These are phyloP conservation scores for Cadophora sp. DNA, from an alignment of 2,329 filamentous ascomycete species.

Conservation along the genomic window DNA sequence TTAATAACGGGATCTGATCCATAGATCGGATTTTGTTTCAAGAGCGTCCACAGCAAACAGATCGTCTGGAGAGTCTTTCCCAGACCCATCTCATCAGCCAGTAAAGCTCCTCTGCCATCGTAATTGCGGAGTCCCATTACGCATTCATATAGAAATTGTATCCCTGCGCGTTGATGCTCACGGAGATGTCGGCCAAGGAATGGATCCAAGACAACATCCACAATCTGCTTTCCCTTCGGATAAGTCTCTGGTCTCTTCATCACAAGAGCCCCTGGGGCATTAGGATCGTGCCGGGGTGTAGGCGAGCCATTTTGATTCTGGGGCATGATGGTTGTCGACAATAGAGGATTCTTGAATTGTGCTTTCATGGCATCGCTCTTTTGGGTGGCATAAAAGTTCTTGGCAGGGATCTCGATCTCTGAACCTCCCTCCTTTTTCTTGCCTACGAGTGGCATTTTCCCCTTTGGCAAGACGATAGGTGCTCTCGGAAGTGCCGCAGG, in stretches of 20 bases:
- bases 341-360: conserved; percentile 67
- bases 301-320: conserved; percentile 55
- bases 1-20: conserved; percentile 65
- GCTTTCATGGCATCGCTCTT: conserved; percentile 50
- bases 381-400: conserved; percentile 47
- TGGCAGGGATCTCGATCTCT: conserved; percentile 46
- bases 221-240: conserved; percentile 67
- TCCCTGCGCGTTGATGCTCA: conserved; percentile 72
- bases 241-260: conserved; percentile 66
- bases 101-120: conserved; percentile 71
- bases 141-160: conserved; percentile 76
- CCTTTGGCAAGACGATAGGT: conserved; percentile 36
- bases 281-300: conserved; percentile 70
- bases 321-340: conserved; percentile 57
- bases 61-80: conserved; percentile 79
- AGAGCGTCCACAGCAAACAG: conserved; percentile 71
- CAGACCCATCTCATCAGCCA: conserved; percentile 79
- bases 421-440: conserved; percentile 27
- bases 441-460: conserved; percentile 34
- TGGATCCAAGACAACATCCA: conserved; percentile 77
- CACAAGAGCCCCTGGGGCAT: conserved; percentile 63
- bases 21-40: conserved; percentile 74
- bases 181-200: conserved; percentile 66
- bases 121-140: conserved; percentile 75
- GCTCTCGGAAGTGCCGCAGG: conserved; percentile 27